phyloP scores from a whole-genome alignment of 345 rosid genomes.

The Fremontodendron californicum region DNA sequence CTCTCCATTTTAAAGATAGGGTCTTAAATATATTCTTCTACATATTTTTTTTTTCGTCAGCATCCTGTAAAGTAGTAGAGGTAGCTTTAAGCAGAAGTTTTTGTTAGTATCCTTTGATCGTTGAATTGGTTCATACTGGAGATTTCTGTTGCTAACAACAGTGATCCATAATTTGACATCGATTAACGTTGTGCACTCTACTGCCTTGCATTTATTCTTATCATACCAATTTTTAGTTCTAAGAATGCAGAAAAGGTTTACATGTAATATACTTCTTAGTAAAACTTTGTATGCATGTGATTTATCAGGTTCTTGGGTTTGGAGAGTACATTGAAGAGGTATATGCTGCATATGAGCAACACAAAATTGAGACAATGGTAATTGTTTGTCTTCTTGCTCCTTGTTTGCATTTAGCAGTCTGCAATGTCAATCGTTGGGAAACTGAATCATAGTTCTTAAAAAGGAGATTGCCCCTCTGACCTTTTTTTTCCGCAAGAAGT shows the following conservation, averaged over 20 bases:
- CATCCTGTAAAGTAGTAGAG: background rate
- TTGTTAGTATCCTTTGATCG: background rate
- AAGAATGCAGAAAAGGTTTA: background rate
- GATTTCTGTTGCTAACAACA: background rate
- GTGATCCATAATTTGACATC: background rate
- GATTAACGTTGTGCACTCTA: background rate
- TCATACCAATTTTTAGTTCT: background rate
- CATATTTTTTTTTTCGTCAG: background rate
- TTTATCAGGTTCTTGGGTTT: slow-evolving; percentile 80
- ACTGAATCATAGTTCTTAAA: background rate
- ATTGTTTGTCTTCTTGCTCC: slow-evolving; percentile 6
- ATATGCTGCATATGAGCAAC: slow-evolving; percentile 96
- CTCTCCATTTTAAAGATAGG: too few relatives aligned
- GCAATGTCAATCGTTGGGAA: background rate
- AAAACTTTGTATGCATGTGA: background rate
- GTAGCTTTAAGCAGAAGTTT: background rate
- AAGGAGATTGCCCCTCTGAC: background rate
- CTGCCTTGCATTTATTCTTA: background rate
- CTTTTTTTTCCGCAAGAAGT: background rate
- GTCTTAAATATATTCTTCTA: background rate
- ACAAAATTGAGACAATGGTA: slow-evolving; percentile 92
- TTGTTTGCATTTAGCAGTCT: background rate
- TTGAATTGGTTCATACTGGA: background rate
- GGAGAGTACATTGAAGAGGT: slow-evolving; percentile 98
- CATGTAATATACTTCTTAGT: background rate